Evolutionary conservation across 805 yeast species (phyloP).

Genomic region (Phaffomyces antillensis): DNA sequence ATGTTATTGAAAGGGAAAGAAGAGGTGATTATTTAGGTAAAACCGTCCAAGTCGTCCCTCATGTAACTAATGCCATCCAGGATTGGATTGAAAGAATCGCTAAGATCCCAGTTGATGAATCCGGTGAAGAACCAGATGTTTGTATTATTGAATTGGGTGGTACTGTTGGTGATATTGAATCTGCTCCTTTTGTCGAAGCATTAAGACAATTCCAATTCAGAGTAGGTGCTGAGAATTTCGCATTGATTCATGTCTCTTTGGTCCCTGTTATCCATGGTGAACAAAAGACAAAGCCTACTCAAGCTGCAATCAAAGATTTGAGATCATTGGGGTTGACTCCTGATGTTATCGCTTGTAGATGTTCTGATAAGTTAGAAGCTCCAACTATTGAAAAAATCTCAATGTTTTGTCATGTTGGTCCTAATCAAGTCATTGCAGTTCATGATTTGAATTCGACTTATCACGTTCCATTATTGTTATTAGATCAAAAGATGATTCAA

Average conservation of each 20-base stretch:
- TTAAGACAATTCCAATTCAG: constrained; percentile 97
- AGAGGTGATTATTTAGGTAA: constrained; percentile 97
- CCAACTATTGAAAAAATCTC: constrained; percentile 94
- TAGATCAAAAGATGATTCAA: constrained; percentile 77
- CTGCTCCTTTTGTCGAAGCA: constrained; percentile 98
- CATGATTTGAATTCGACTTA: constrained; percentile 96
- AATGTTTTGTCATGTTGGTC: constrained; percentile 98
- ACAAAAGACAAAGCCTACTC: constrained; percentile 98
- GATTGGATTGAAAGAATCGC: constrained; percentile 97
- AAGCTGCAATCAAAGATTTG: constrained; percentile 96
- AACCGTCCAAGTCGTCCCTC: constrained; percentile 99
- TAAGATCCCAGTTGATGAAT: constrained; percentile 81
- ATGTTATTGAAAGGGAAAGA: constrained; percentile 91
- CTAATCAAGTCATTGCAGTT: constrained; percentile 95
- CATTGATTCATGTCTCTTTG: constrained; percentile 91
- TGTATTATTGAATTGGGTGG: constrained; percentile 98
- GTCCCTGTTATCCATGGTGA: constrained; percentile 98
- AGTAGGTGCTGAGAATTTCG: constrained; percentile 90
- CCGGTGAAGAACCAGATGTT: constrained; percentile 87
- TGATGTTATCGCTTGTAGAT: constrained; percentile 97
- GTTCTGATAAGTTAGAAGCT: constrained; percentile 71
- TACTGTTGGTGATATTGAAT: constrained; percentile 98
- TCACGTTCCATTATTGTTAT: constrained; percentile 89
- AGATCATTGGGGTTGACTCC: constrained; percentile 93
- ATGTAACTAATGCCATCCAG: constrained; percentile 93